Base-by-base conservation (phyloP, 2,329 filamentous ascomycete species). In the Pyrenochaeta sp. region DNA sequence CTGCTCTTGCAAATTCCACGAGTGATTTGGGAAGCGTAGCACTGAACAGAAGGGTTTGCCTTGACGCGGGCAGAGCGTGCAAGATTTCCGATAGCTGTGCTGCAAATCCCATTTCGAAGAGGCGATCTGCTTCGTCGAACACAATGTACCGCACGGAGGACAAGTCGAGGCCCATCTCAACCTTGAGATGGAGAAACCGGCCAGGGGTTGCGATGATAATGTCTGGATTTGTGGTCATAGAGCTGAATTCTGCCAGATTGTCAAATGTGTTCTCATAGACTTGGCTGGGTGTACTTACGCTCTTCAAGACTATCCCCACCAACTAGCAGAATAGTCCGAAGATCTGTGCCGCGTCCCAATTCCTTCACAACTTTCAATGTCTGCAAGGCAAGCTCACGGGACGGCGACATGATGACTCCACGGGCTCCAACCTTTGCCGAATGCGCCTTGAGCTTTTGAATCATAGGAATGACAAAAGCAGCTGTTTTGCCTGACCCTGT, bases 401-500 rank as follows among this genome's bases (percentile, higher is more conserved):
- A 97, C 0, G 95, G 95, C 12, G 93, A 97, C 73, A 99, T 78
- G 58, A 99, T 90, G 54, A 99, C 81, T 11, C 89, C 95, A 68
- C 95, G 85, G 39, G 92, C 87, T 46, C 96, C 95, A 60, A 98
- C 88, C 68, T 90, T 89, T 27, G 88, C 88, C 71, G 90, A 96
- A 75, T 99, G 96, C 20, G 87, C 85, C 76, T 93, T 96, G 56
- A 99, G 81, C 62, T 89, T 90, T 79, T 99, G 92, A 56, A 99
- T 92, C 94, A 99, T 97, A 37, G 95, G 95, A 61, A 99, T 96
- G 21, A 98, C 92, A 75, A 99, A 99, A 18, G 95, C 95, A 1
- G 93, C 95, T 1, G 96, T 99, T 81, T 99, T 99, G 80, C 95
- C 95, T 17, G 93, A 98, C 73, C 95, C 95, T n/a, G 96, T 99